These are phyloP conservation scores for Wakefieldia striispora DNA, from an alignment of 768 basidiomycete species.

Conservation along the genomic window DNA sequence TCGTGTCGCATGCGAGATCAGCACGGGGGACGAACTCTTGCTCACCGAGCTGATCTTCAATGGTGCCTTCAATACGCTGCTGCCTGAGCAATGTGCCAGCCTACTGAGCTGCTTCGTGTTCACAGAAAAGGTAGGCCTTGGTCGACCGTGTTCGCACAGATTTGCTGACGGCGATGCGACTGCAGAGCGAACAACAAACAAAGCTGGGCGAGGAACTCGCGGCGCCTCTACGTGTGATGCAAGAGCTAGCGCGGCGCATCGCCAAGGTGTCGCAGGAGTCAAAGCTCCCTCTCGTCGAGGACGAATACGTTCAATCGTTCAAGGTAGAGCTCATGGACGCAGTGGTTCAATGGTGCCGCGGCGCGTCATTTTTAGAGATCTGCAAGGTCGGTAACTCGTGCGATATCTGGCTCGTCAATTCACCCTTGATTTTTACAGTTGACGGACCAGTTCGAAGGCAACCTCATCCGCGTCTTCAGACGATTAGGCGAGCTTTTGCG, in stretches of 20 bases:
- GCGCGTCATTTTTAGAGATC: slow-evolving; percentile 92
- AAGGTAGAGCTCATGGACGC: slow-evolving; percentile 99
- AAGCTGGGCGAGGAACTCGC: slow-evolving; percentile 93
- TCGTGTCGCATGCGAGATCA: slow-evolving; percentile 97
- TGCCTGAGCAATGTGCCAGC: slow-evolving; percentile 90
- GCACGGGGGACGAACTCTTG: slow-evolving; percentile 92
- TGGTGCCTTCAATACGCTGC: slow-evolving; percentile 87
- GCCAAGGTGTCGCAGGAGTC: slow-evolving; percentile 97
- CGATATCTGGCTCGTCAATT: background rate
- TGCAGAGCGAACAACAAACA: slow-evolving; percentile 78
- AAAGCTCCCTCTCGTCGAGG: slow-evolving; percentile 84
- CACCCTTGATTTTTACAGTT: slow-evolving; percentile 47
- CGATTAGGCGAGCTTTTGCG: slow-evolving; percentile 90
- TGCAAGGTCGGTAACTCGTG: slow-evolving; percentile 67
- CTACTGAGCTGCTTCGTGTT: slow-evolving; percentile 98
- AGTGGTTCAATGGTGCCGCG: slow-evolving; percentile 97
- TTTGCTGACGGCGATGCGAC: background rate
- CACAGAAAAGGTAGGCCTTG: slow-evolving; percentile 75
- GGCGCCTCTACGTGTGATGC: slow-evolving; percentile 89
- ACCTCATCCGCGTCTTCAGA: slow-evolving; percentile 93
- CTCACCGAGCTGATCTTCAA: slow-evolving; percentile 98
- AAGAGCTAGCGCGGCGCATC: slow-evolving; percentile 91
- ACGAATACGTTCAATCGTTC: slow-evolving; percentile 95
- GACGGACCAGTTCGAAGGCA: slow-evolving; percentile 96
- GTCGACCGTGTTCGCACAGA: background rate